Conservation (phyloP, 2,329 filamentous ascomycete species). For the Coniochaeta sp. region DNA sequence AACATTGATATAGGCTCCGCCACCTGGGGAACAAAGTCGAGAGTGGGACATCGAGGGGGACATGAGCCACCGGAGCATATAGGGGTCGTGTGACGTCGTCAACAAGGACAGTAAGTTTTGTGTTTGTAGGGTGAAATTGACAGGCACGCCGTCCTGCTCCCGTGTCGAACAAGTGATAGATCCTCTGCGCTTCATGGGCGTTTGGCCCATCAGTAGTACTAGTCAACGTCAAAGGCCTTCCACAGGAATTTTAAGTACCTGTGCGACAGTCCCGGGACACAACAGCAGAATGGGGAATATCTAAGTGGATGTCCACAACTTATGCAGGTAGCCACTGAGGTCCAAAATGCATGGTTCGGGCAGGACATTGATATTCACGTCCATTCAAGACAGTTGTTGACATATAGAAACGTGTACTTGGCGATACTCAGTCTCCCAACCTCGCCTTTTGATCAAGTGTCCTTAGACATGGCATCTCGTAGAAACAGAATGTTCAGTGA, state of each 20-base stretch:
- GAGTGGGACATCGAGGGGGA: not conserved
- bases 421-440: not conserved
- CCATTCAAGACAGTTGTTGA: not conserved
- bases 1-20: conserved; percentile 1
- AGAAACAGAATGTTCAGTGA: not conserved
- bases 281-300: not conserved
- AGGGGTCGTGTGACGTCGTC: not conserved
- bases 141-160: not conserved
- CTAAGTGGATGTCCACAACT: not conserved
- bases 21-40: not conserved
- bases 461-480: not conserved
- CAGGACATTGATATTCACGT: too few relatives aligned
- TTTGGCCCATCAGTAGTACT: not conserved
- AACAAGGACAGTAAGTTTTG: not conserved
- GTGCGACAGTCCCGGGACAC: not conserved
- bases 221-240: not conserved
- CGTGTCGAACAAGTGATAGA: not conserved
- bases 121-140: not conserved
- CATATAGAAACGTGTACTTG: not conserved
- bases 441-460: too few relatives aligned
- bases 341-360: too few relatives aligned
- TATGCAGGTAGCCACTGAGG: not conserved
- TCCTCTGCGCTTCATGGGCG: not conserved
- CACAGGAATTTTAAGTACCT: not conserved
- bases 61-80: not conserved